These are phyloP conservation scores for Falciphora oryzae DNA, from an alignment of 2,329 filamentous ascomycete species.

Conservation along the genomic window DNA sequence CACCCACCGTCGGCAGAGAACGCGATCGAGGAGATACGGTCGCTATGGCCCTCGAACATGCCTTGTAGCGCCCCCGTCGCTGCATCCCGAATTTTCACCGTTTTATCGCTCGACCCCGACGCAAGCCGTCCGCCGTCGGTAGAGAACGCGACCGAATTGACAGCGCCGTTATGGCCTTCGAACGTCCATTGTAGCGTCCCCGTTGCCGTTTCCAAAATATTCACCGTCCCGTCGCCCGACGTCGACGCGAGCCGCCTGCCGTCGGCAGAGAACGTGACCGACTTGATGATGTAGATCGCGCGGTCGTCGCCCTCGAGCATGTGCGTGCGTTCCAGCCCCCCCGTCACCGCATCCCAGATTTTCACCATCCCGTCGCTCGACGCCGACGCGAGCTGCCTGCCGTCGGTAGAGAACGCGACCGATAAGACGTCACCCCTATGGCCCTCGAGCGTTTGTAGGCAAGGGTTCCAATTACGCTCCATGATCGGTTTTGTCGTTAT, in stretches of 20 bases:
- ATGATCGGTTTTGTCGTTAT: slow-evolving; percentile 13
- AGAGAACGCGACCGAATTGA: too few relatives aligned
- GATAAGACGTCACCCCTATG: too few relatives aligned
- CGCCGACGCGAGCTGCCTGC: slow-evolving; percentile 3
- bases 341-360: slow-evolving; percentile 11
- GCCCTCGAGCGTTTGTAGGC: slow-evolving; percentile 19
- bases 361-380: neutral
- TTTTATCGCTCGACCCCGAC: too few relatives aligned
- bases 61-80: too few relatives aligned
- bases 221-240: slow-evolving; percentile 1
- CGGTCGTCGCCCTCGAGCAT: too few relatives aligned
- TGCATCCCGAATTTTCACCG: too few relatives aligned
- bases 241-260: slow-evolving; percentile 2
- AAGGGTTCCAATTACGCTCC: slow-evolving; percentile 16
- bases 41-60: too few relatives aligned
- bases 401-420: neutral
- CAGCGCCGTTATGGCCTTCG: too few relatives aligned
- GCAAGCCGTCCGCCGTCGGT: too few relatives aligned
- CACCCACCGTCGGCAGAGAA: neutral
- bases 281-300: too few relatives aligned
- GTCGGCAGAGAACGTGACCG: neutral
- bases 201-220: slow-evolving; percentile 11
- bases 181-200: neutral
- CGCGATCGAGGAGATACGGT: too few relatives aligned
- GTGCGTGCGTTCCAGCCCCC: slow-evolving; percentile 2